phyloP scores from a whole-genome alignment of 2,329 filamentous ascomycete genomes.

The Pseudofabraea citricarpa region DNA sequence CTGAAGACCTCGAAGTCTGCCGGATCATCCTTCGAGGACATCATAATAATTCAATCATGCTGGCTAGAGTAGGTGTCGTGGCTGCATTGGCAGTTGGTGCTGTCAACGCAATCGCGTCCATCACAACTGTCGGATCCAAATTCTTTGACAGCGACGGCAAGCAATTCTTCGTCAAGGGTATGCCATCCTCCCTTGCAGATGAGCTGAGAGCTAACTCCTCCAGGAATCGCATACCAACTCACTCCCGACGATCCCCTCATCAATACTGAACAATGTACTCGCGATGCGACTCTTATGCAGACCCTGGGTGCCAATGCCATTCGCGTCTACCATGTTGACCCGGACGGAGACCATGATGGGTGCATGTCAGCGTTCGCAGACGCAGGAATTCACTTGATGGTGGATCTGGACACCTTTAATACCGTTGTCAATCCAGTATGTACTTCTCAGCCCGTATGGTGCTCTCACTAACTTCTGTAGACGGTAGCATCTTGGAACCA shows the following conservation, averaged over 20 bases:
- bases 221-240: slow-evolving; percentile 71
- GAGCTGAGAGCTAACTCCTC: slow-evolving; percentile 9
- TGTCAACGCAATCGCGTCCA: slow-evolving; percentile 36
- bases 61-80: slow-evolving; percentile 17
- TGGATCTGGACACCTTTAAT: slow-evolving; percentile 75
- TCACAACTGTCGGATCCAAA: slow-evolving; percentile 66
- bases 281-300: slow-evolving; percentile 74
- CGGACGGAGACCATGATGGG: slow-evolving; percentile 62
- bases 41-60: slow-evolving; percentile 12
- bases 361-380: slow-evolving; percentile 80
- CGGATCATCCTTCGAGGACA: background rate
- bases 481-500: slow-evolving; percentile 65
- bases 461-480: slow-evolving; percentile 30
- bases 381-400: slow-evolving; percentile 76
- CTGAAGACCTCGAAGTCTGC: background rate
- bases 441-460: slow-evolving; percentile 5
- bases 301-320: slow-evolving; percentile 78
- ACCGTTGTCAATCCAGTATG: slow-evolving; percentile 62
- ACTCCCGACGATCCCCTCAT: slow-evolving; percentile 67
- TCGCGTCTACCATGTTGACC: slow-evolving; percentile 83
- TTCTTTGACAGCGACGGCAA: slow-evolving; percentile 78
- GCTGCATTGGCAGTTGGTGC: slow-evolving; percentile 19
- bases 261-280: slow-evolving; percentile 69
- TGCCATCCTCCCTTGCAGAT: slow-evolving; percentile 6
- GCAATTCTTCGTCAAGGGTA: slow-evolving; percentile 83